These are phyloP conservation scores for Calendula officinalis DNA, from an alignment of 129 eudicot species.

Conservation along the genomic window DNA sequence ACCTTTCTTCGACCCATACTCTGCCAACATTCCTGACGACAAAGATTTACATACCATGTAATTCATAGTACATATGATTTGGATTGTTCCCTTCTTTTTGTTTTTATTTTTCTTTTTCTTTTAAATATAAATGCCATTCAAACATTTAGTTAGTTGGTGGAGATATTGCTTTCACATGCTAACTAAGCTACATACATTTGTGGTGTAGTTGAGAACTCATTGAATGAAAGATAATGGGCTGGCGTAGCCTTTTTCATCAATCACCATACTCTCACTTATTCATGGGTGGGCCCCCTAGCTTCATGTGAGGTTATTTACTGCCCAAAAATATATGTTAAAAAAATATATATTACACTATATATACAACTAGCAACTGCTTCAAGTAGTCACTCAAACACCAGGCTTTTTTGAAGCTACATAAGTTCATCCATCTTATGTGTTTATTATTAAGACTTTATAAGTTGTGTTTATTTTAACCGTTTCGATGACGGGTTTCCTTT, in stretches of 20 bases:
- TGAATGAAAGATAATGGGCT: conserved; percentile 53
- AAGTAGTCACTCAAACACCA: conserved; percentile 29
- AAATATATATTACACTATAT: conserved; percentile 31
- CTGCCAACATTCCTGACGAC: no score
- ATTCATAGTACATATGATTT: neutral
- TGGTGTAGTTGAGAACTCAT: conserved; percentile 58
- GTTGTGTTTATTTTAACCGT: conserved; percentile 3
- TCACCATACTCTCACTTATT: conserved; percentile 3
- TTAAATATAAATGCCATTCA: neutral
- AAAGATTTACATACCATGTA: no score
- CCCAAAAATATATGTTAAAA: conserved; percentile 14
- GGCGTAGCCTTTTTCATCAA: conserved; percentile 25
- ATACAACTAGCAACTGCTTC: conserved; percentile 20
- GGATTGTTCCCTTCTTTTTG: neutral
- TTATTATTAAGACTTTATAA: conserved; percentile 19
- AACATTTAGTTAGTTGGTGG: conserved; percentile 36
- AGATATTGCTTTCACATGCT: conserved; percentile 39
- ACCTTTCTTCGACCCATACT: no score
- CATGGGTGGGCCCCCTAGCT: conserved; percentile 41
- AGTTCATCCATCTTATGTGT: conserved; percentile 19
- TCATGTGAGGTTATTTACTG: conserved; percentile 57
- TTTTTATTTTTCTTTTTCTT: neutral
- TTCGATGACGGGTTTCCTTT: conserved; percentile 19
- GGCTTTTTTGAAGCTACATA: conserved; percentile 9
- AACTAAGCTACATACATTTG: conserved; percentile 24